Conservation (phyloP, 345 rosid species). For the Eucalyptus viminalis region DNA sequence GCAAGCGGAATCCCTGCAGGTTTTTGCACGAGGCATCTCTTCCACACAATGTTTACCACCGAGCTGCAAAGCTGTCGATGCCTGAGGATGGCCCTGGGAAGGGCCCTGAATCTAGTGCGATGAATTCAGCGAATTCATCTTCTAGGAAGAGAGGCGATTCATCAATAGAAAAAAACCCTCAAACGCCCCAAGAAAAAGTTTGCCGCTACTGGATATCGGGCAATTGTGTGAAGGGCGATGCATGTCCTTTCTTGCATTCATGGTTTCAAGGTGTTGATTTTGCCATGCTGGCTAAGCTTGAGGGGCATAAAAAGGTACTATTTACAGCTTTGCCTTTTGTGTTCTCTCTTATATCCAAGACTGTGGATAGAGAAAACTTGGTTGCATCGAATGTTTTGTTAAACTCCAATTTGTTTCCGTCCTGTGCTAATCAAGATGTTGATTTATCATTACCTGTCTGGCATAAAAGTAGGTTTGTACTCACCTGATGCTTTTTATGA, state of each 20-base stretch:
- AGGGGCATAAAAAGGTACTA: constrained; percentile 20
- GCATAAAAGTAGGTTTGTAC: not conserved
- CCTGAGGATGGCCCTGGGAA: not conserved
- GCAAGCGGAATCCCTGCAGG: constrained; percentile 23
- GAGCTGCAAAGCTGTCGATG: not conserved
- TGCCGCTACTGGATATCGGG: constrained; percentile 12
- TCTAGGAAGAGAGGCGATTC: not conserved
- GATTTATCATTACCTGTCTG: not conserved
- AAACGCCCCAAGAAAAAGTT: not conserved
- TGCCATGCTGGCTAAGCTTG: constrained; percentile 14
- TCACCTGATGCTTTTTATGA: not conserved
- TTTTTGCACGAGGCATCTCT: constrained; percentile 2
- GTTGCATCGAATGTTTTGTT: not conserved
- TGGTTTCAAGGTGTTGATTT: constrained; percentile 16
- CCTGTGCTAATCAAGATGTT: not conserved
- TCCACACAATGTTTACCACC: not conserved
- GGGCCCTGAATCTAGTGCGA: not conserved
- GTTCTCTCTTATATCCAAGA: not conserved
- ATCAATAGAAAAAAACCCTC: not conserved
- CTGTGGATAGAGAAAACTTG: not conserved
- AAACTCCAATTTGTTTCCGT: not conserved
- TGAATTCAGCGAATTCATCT: not conserved
- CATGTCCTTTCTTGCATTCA: constrained; percentile 11
- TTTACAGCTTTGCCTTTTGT: not conserved
- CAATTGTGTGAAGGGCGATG: constrained; percentile 11